Percentiles rank a stretch among this genome's conserved stretches.
These are phyloP conservation scores for Coemansia sp. DNA, from an alignment of 192 early-diverging fungal species.

Conservation along the genomic window DNA sequence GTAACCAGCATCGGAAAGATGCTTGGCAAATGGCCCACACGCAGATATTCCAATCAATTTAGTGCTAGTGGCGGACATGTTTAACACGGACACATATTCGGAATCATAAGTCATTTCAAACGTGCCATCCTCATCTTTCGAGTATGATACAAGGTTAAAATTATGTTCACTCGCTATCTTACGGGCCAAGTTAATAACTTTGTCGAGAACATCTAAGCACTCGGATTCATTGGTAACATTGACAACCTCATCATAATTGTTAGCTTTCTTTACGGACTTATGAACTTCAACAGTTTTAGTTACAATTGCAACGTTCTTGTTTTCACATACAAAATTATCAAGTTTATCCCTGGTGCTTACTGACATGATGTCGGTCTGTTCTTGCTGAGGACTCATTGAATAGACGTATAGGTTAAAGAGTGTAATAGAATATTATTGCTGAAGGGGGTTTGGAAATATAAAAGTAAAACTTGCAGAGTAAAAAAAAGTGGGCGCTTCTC, in stretches of 20 bases:
- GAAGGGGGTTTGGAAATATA: background rate
- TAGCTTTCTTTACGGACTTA: background rate
- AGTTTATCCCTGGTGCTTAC: background rate
- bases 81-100: background rate
- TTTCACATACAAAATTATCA: background rate
- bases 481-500: background rate
- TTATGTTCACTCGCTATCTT: background rate
- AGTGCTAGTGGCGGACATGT: background rate
- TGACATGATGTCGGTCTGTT: background rate
- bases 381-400: background rate
- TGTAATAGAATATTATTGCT: background rate
- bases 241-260: background rate
- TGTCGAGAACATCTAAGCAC: background rate
- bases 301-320: background rate
- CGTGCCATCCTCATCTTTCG: background rate
- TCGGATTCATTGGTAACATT: background rate
- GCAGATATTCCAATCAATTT: background rate
- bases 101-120: background rate
- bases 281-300: background rate
- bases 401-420: too few relatives aligned
- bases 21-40: background rate
- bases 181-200: background rate
- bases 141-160: background rate
- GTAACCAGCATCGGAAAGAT: background rate
- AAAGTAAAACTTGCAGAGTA: background rate